phyloP scores from a whole-genome alignment of 495 filamentous ascomycete genomes.

The Lepraria neglecta region DNA sequence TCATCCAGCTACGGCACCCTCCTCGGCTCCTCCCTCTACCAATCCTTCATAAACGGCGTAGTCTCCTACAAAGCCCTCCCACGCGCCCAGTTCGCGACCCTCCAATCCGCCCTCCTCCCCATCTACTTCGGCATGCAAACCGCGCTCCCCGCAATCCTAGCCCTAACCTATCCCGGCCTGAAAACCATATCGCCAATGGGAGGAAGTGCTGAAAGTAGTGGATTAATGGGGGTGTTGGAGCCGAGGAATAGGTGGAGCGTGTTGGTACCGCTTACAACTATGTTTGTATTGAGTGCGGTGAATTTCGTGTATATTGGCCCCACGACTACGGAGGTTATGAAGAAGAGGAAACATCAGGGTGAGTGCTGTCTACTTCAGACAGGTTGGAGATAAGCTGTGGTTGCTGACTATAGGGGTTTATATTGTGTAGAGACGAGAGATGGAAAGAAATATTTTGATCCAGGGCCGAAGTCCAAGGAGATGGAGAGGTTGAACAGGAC shows the following conservation, averaged over 20 bases:
- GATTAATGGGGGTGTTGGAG: slow-evolving; percentile 51
- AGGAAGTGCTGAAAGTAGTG: slow-evolving; percentile 25
- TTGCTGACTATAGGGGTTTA: too few species aligned
- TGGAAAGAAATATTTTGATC: slow-evolving; percentile 75
- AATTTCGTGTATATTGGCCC: slow-evolving; percentile 68
- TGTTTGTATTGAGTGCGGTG: slow-evolving; percentile 54
- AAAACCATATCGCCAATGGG: slow-evolving; percentile 17
- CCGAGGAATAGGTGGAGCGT: slow-evolving; percentile 51
- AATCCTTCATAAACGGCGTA: slow-evolving; percentile 75
- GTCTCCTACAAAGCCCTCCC: slow-evolving; percentile 68
- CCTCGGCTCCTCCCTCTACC: slow-evolving; percentile 71
- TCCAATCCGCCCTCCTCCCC: slow-evolving; percentile 77
- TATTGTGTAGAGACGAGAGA: slow-evolving; percentile 55
- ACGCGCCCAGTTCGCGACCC: slow-evolving; percentile 68
- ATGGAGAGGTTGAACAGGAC: slow-evolving; percentile 75
- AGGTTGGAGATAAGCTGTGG: too few species aligned
- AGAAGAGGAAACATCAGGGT: slow-evolving; percentile 60
- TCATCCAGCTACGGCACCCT: slow-evolving; percentile 66
- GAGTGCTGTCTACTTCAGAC: too few species aligned
- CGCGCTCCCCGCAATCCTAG: slow-evolving; percentile 60
- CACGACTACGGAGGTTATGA: slow-evolving; percentile 63
- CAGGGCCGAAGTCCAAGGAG: slow-evolving; percentile 65
- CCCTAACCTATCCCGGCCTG: slow-evolving; percentile 67
- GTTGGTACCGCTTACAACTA: slow-evolving; percentile 57
- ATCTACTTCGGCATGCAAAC: slow-evolving; percentile 81